phyloP scores from a whole-genome alignment of 352 stramenopile genomes.

The Globisporangium recalcitrans region DNA sequence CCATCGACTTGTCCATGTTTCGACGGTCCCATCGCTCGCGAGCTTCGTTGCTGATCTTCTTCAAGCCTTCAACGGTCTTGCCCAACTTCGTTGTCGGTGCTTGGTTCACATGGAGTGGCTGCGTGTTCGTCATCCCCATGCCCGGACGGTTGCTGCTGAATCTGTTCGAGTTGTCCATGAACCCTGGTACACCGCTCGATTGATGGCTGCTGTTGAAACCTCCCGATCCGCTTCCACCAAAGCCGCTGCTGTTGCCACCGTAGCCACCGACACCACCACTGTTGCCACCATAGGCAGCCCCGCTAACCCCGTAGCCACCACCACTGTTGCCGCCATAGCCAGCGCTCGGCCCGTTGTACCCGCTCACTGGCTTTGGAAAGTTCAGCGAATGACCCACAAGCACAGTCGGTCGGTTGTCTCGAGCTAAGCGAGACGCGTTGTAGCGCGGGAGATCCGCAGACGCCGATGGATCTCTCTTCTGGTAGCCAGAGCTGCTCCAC shows the following conservation, averaged over 20 bases:
- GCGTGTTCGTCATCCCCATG: constrained; percentile 46
- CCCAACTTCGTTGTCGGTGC: constrained; percentile 51
- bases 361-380: constrained; percentile 51
- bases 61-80: constrained; percentile 75
- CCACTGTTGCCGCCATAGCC: constrained; percentile 34
- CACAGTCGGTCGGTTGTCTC: constrained; percentile 83
- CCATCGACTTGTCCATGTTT: constrained; percentile 89
- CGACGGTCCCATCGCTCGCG: constrained; percentile 81
- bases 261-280: constrained; percentile 11
- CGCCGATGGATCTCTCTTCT: constrained; percentile 53
- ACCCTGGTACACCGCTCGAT: constrained; percentile 23
- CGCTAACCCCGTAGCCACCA: constrained; percentile 22
- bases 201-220: constrained; percentile 20
- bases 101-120: constrained; percentile 30
- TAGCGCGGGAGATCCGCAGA: constrained; percentile 40
- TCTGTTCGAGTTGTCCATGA: constrained; percentile 53
- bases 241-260: constrained; percentile 14
- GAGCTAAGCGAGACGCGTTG: constrained; percentile 30
- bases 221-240: constrained; percentile 5
- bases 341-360: constrained; percentile 37
- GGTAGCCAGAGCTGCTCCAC: constrained; percentile 79
- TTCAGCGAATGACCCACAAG: constrained; percentile 74
- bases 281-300: constrained; percentile 3
- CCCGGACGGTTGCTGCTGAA: constrained; percentile 46
- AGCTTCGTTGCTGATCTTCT: constrained; percentile 74